Evolutionary conservation across 768 basidiomycete genomes (phyloP).

Genomic region (Lactarius akahatsu): DNA sequence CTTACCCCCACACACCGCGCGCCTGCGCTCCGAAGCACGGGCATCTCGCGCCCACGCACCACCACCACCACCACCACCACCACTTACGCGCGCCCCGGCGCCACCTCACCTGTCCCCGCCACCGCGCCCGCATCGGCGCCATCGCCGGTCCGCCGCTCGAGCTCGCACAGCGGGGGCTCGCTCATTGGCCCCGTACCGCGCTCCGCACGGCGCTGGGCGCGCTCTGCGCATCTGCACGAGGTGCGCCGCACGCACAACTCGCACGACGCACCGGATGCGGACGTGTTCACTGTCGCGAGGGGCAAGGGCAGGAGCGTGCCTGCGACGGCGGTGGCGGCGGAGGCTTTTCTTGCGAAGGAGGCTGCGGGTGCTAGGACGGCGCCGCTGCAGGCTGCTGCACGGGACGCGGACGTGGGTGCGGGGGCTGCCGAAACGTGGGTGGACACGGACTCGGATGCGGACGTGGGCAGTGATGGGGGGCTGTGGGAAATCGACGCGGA

Average conservation of each 20-base stretch:
- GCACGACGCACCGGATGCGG: not conserved
- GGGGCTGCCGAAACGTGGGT: slow-evolving; percentile 25
- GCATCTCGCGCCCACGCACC: not conserved
- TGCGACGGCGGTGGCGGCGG: not conserved
- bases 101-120: not conserved
- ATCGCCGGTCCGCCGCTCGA: slow-evolving; percentile 44
- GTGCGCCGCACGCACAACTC: slow-evolving; percentile 39
- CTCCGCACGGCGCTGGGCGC: slow-evolving; percentile 57
- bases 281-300: slow-evolving; percentile 6
- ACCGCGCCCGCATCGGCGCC: slow-evolving; percentile 30
- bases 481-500: slow-evolving; percentile 5
- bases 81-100: not conserved
- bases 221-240: slow-evolving; percentile 68
- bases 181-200: slow-evolving; percentile 42
- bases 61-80: not conserved
- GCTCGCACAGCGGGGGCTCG: slow-evolving; percentile 41
- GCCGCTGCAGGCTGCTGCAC: no score
- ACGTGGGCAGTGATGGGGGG: not conserved
- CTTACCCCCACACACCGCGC: slow-evolving; percentile 14
- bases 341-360: not conserved
- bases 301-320: slow-evolving; percentile 1
- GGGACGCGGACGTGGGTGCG: not conserved
- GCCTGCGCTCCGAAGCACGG: slow-evolving; percentile 12
- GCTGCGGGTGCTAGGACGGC: not conserved
- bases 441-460: slow-evolving; percentile 27